Evolutionary conservation across 2,329 filamentous ascomycete species (phyloP), one percentile per base, ranked within the genome.

Genomic region (Mollisia scopiformis): DNA sequence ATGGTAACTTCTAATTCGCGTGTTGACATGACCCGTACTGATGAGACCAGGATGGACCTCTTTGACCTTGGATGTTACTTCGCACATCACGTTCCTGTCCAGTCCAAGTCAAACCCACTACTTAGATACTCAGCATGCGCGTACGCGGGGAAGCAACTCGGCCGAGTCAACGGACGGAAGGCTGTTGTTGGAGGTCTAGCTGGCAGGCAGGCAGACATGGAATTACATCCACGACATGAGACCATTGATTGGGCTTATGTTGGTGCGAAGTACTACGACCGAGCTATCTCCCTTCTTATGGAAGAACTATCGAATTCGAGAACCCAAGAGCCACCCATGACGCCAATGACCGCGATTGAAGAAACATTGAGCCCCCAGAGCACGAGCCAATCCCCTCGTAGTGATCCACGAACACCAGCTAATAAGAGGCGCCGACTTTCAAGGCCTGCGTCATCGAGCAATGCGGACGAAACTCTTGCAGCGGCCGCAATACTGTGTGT

Each of bases 401-500:
- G 41, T 53, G 37, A 37, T 14, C 55, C 62, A 13, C 61, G 69
- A 69, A 58, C 70, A 67, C 63, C 64, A 35, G 59, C 35, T 23
- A 62, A 66, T 35, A 78, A 78, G 52, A 75, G 80, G 60, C 78
- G 77, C 31, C 76, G 80, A 21, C 68, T 71, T 62, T 78, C 72
- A 67, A 81, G 73, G 68, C 77, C 69, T 71, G 39, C 63, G 59
- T 62, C 76, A 35, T 68, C 76, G 35, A 78, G 78, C 52, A 80
- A 80, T 63, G 77, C 80, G 3, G 86, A 88, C 65, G 85, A 89
- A 60, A 78, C 88, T 3, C 77, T 89, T 23, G 85, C 86, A 8
- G 86, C 87, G 2, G 86, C 86, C 2, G 86, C 87, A 0, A 88
- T 90, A 14, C 73, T 90, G 1, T 89, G 86, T 61, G 84, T 87